Evolutionary conservation across 2,329 filamentous ascomycete species (phyloP), one percentile per base, ranked within the genome.

Genomic region (Aspergillus alliaceus): DNA sequence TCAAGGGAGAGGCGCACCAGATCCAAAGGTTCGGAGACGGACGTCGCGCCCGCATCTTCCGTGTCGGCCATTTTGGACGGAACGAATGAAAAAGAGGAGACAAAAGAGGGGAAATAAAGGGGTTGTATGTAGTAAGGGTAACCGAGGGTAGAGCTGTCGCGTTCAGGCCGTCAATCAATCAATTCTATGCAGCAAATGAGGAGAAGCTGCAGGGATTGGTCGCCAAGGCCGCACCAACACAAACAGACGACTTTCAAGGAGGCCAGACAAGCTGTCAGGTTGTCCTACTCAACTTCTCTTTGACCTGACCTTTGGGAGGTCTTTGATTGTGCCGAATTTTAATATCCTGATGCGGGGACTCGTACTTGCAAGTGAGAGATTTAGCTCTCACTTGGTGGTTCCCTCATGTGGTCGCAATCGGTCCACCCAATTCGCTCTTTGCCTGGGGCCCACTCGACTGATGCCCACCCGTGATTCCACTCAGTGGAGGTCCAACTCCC

Each of bases 1-100:
- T 98, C 93, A 48, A 99, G 85, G 66, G 93, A 91, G 56, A 99
- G 86, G 66, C 93, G 91, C 66, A 99, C 95, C 40, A 99, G 87
- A 76, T 98, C 95, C 71, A 99, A 89, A 54, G 96, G 93, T 80
- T 99, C 93, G 53, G 93, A 88, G 56, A 92, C 90, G 56, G 90
- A 84, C 66, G 83, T 81, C 52, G 81, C 74, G 57, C 85, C 81
- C 65, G 88, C 86, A 72, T 92, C 90, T 72, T 90, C 90, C 62
- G 82, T 84, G 77, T 96, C 93, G 67, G 93, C 90, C 93, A 97
- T 97, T 59, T 63, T 29, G 5, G 27, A 29, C 5, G 27, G 9
- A 42, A 32, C 20, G 51, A 32, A 54, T 48, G 53, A 55, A 50
- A 46, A 37, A 40, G 29, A 51, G 46, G 27, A 37, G 20, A 18